Evolutionary conservation across 208 protist genomes (phyloP).

Genomic region (Eutreptiella sp.): DNA sequence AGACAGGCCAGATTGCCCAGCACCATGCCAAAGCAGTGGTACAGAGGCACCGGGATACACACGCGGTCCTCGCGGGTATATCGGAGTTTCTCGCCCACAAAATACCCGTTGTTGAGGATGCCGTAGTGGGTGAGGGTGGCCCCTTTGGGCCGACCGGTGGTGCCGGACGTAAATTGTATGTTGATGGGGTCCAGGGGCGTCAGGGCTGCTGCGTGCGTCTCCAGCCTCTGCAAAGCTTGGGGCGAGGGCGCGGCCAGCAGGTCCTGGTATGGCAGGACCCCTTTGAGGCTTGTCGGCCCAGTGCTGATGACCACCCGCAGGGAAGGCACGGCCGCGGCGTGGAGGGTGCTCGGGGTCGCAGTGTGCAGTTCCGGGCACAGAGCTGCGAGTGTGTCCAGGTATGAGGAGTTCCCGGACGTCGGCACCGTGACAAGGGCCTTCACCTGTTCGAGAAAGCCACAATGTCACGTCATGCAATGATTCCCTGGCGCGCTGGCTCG

Average conservation of each 20-base stretch:
- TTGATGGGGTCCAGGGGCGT: slow-evolving; percentile 43
- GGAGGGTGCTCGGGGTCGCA: neutral
- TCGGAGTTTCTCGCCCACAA: slow-evolving; percentile 35
- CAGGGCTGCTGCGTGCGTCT: neutral
- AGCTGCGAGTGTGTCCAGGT: neutral
- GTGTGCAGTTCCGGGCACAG: slow-evolving; percentile 12
- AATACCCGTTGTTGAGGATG: slow-evolving; percentile 52
- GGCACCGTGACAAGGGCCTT: too few relatives aligned
- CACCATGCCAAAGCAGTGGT: slow-evolving; percentile 62
- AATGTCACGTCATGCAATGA: too few relatives aligned
- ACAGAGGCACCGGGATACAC: slow-evolving; percentile 54
- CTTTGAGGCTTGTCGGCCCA: neutral
- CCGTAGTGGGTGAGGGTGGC: slow-evolving; percentile 38
- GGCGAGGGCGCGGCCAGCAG: neutral
- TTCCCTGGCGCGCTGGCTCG: too few relatives aligned
- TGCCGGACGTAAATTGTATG: slow-evolving; percentile 59
- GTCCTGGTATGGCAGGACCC: too few relatives aligned
- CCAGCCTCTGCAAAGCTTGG: neutral
- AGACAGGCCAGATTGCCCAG: slow-evolving; percentile 42
- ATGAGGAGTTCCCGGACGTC: too few relatives aligned
- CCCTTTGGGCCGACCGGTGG: slow-evolving; percentile 52
- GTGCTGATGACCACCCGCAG: slow-evolving; percentile 23
- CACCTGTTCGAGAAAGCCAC: too few relatives aligned
- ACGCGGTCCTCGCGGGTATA: slow-evolving; percentile 37
- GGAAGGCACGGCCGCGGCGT: neutral